phyloP scores from a whole-genome alignment of 2,329 filamentous ascomycete genomes.

The Chalara sp. region DNA sequence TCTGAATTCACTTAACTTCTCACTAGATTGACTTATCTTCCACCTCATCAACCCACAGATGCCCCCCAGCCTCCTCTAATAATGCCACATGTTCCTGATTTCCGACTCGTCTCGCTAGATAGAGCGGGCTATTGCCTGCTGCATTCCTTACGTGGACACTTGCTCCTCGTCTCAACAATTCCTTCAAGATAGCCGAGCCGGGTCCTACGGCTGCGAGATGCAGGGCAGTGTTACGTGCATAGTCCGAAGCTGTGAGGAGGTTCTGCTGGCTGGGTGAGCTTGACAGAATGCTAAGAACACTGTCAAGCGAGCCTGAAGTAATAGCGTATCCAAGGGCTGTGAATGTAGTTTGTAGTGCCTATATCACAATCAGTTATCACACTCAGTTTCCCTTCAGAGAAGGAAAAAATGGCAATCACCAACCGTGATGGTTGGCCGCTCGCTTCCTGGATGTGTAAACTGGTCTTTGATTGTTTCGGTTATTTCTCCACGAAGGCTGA shows the following conservation, averaged over 20 bases:
- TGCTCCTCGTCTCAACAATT: constrained; percentile 54
- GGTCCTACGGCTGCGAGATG: constrained; percentile 35
- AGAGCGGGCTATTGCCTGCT: constrained; percentile 60
- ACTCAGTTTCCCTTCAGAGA: constrained; percentile 14
- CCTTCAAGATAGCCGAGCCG: constrained; percentile 46
- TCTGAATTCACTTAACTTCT: too few species aligned
- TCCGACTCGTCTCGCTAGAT: constrained; percentile 52
- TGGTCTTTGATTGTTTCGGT: constrained; percentile 37
- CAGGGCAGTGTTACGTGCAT: constrained; percentile 32
- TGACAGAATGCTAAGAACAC: constrained; percentile 23
- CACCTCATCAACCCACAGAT: constrained; percentile 47
- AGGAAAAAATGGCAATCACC: constrained; percentile 17
- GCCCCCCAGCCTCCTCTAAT: constrained; percentile 51
- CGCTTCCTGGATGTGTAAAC: constrained; percentile 48
- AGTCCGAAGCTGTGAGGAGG: constrained; percentile 29
- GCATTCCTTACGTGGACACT: constrained; percentile 60
- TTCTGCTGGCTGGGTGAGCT: constrained; percentile 17
- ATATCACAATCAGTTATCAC: background rate
- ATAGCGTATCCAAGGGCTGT: constrained; percentile 58
- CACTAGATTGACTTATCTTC: constrained; percentile 9
- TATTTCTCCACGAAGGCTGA: constrained; percentile 58
- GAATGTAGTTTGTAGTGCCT: constrained; percentile 45
- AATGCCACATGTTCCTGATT: constrained; percentile 46
- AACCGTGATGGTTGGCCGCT: constrained; percentile 7
- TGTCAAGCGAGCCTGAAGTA: constrained; percentile 47